phyloP scores from a whole-genome alignment of 176 grass and related monocot genomes.

The Cocos nucifera region DNA sequence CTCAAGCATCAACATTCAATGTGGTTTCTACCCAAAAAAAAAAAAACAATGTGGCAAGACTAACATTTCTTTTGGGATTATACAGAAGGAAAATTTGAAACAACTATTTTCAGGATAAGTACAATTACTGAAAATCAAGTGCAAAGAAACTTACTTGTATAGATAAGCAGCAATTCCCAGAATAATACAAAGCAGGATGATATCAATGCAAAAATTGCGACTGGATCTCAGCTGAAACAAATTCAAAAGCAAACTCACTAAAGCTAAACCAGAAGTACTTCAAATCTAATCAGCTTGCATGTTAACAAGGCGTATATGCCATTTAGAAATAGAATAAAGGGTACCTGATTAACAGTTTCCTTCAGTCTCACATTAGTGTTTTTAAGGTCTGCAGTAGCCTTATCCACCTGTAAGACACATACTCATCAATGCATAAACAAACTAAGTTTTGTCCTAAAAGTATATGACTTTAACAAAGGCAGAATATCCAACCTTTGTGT shows the following conservation, averaged over 20 bases:
- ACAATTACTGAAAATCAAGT: background rate
- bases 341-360: slow-evolving; percentile 62
- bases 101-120: background rate
- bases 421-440: too few relatives aligned
- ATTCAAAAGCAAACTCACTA: background rate
- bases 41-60: too few relatives aligned
- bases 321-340: background rate
- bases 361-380: slow-evolving; percentile 86
- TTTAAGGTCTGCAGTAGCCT: slow-evolving; percentile 61
- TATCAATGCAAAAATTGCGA: slow-evolving; percentile 71
- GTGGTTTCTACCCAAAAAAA: too few relatives aligned
- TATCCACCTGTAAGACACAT: slow-evolving; percentile 43
- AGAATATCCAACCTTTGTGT: slow-evolving; percentile 55
- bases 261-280: background rate
- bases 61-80: background rate
- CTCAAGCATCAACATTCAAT: too few relatives aligned
- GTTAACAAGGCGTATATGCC: background rate
- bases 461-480: background rate
- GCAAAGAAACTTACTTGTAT: slow-evolving; percentile 54
- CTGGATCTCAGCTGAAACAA: slow-evolving; percentile 58
- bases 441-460: too few relatives aligned
- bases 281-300: background rate
- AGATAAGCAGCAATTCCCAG: slow-evolving; percentile 80
- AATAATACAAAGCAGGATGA: slow-evolving; percentile 77
- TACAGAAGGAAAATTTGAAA: too few relatives aligned